Base-by-base conservation (phyloP, 2,329 filamentous ascomycete genomes). In the Simplicillium sp. region DNA sequence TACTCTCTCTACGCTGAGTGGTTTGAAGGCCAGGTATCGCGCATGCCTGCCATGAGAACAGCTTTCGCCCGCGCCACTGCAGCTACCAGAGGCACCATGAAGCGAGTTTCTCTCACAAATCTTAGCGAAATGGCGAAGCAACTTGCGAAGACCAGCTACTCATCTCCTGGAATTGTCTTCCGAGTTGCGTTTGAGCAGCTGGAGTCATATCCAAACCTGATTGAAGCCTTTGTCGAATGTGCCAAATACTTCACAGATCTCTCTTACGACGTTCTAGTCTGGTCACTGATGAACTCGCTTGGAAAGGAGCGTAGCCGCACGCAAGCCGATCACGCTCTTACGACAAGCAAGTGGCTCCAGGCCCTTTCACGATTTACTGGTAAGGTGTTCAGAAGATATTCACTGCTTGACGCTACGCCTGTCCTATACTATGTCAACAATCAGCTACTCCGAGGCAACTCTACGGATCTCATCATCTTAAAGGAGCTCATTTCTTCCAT, bases 1-100 rank as follows among this genome's bases (percentile, higher is more conserved):
- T 98, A 90, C 64, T 80, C 78, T 37, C 85, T 98, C 54, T 98
- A 98, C 56, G 80, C 87, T 1, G 89, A 96, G 59, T 98, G 92
- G 87, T 90, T 87, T 52, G 80, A 79, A 48, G 87, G 88, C 4
- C 75, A 80, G 48, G 85, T 75, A 3, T 92, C 87, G 5, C 75
- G 87, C 28, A 63, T 84, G 18, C 83, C 87, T 4, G 80, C 87
- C 36, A 84, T 97, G 60, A 81, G 80, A 52, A 67, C 75, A 18
- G 87, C 86, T 2, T 95, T 95, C 57, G 77, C 83, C 29, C 75
- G 80, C 47, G 84, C 88, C 11, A 78, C 75, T 38, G 70, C 82
- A 1, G 86, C 95, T 57, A 95, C 90, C 0, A 80, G 85, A 49
- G 80, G 87, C 49, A 84, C 87, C 5, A 79, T 98, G 61, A 95